Base-by-base conservation (phyloP, 2,329 filamentous ascomycete species). In the Monilinia polystroma region DNA sequence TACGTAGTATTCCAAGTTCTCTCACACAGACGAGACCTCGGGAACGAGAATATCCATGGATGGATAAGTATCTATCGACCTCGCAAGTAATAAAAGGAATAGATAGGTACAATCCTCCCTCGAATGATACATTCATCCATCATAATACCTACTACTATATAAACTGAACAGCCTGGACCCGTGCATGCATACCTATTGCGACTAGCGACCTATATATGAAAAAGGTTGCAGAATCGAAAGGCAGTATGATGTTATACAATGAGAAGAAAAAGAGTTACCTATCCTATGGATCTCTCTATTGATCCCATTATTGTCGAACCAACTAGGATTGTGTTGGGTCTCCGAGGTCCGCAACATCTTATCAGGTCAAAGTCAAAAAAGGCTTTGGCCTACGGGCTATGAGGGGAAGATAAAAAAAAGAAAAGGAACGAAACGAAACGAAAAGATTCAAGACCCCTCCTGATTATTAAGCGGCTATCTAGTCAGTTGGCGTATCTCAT, bases 221-320 rank as follows among this genome's bases (percentile, higher is more conserved):
- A 3, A 43, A 18, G 14, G 52, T n/a, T 66, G 54, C 54, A 60
- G 55, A 29, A 66, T 66, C 54, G 45, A 26, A 20, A 65, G 47
- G 63, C 29, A 23, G 63, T 65, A 59, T 59, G 10, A 65, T 52
- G 63, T 59, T 58, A 43, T 45, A 65, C 63, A 43, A 23, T 26
- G 12, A 35, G 7, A 20, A 49, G 32, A 23, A 23, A 35, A 49
- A 35, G 26, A 59, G 41, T 45, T 43, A 32, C 7, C 7, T 35
- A 35, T 35, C 32, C 6, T n/a, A n/a, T n/a, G n/a, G n/a, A 35
- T 35, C 32, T 35, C 1, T 6, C 29, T 29, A 29, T 2, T 29
- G 4, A 29, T 29, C 29, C 29, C 29, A 29, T 29, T 29, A 29
- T 35, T 35, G 32, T 35, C 3, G 32, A 32, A 26, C 23, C 45